Evolutionary conservation across 768 basidiomycete species (phyloP), one percentile per base, ranked within the genome.

Genomic region (Punctularia strigosozonata): DNA sequence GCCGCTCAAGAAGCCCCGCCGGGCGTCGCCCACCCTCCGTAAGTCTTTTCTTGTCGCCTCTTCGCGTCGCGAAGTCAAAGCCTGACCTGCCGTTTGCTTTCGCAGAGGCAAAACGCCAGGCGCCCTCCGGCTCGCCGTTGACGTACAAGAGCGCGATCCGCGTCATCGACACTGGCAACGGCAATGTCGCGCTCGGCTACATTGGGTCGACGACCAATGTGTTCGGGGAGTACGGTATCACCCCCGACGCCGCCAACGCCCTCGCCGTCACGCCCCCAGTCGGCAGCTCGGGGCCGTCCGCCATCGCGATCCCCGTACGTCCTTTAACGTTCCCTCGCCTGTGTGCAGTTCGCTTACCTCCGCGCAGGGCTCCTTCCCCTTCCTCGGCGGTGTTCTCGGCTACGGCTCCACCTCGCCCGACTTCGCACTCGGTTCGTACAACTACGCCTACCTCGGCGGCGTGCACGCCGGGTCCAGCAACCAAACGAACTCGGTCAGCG

Each of bases 151-250:
- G 46, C 24, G 31, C 39, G 18, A 21, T 47, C 24, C 35, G 30
- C 25, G 45, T 46, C n/a, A n/a, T n/a, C n/a, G n/a, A n/a, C 41
- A 19, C 41, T 13, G 43, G 40, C 3, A 7, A 31, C 14, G 36
- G 15, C 25, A 26, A 26, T 22, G 5, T 24, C 14, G 22, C 31
- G 14, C 21, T 38, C 22, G 43, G 46, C 22, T 46, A 41, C 36
- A 31, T 51, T 17, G 20, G 36, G 31, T 15, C 18, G 15, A 17
- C 22, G 7, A 34, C 40, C 6, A 52, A 52, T 45, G 25, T 25
- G 19, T 52, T 41, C 28, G 50, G 50, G 14, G 48, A 52, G 43
- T 52, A 46, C 32, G 37, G 31, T 3, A 37, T 46, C 41, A 52
- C 50, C 2, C 39, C 44, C n/a, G 39, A 40, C 30, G 18, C 36